Conservation (phyloP, 345 rosid genomes). For the Eucalyptus erythrocorys region DNA sequence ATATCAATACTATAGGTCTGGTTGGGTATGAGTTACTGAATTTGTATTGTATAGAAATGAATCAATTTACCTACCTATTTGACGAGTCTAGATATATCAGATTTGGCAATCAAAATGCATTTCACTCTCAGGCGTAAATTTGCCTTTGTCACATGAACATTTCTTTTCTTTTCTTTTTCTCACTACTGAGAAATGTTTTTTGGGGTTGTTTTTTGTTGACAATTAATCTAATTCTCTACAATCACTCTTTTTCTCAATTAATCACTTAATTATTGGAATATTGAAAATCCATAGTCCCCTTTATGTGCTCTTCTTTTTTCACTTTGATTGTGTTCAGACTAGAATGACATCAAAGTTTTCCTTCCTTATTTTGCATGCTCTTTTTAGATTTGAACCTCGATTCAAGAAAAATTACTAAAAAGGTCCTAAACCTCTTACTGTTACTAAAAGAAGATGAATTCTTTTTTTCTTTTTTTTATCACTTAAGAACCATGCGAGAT, state of each 20-base stretch:
- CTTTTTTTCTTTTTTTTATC: no score
- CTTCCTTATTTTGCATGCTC: background rate
- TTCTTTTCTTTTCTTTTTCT: background rate
- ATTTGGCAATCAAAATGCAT: background rate
- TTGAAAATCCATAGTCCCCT: background rate
- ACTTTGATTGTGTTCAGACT: background rate
- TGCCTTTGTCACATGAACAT: background rate
- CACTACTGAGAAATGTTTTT: background rate
- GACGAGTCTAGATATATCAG: no score
- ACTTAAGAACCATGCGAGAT: no score
- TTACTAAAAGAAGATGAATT: no score
- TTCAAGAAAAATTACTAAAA: background rate
- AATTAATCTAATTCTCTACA: background rate
- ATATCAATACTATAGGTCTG: rapidly evolving
- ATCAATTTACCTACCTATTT: rapidly evolving
- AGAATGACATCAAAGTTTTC: background rate
- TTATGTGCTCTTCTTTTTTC: background rate
- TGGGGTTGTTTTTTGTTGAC: background rate
- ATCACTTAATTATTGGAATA: background rate
- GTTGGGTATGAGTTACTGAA: rapidly evolving
- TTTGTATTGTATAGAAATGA: rapidly evolving
- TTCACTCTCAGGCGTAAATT: background rate
- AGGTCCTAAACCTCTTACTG: no score
- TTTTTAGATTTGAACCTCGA: background rate
- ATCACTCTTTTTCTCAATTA: background rate